Percentiles rank a stretch among this genome's conserved stretches.
phyloP scores from a whole-genome alignment of 805 yeast genomes.

The Spencermartinsiella europaea region DNA sequence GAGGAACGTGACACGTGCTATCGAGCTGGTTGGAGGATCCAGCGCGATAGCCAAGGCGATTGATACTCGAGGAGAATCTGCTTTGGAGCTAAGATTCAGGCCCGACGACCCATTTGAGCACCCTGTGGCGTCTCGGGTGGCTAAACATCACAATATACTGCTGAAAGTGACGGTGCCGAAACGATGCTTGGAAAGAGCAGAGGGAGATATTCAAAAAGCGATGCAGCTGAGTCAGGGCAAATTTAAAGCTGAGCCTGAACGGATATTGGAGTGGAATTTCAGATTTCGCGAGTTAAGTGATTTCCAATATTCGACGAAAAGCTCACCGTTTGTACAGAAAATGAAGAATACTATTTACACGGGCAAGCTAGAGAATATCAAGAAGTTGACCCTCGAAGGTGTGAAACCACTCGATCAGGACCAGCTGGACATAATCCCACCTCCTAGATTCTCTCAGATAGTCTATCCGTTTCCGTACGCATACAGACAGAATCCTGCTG shows the following conservation, averaged over 20 bases:
- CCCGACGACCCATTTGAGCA: slow-evolving; percentile 40
- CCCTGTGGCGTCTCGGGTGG: slow-evolving; percentile 39
- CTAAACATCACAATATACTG: slow-evolving; percentile 28
- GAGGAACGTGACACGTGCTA: slow-evolving; percentile 39
- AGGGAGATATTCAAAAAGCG: slow-evolving; percentile 51
- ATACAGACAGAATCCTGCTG: slow-evolving; percentile 67
- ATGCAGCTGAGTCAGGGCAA: slow-evolving; percentile 52
- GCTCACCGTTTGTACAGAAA: slow-evolving; percentile 45
- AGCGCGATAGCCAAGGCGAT: slow-evolving; percentile 35
- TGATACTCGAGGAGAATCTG: slow-evolving; percentile 6
- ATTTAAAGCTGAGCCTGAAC: slow-evolving; percentile 54
- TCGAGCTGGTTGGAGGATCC: slow-evolving; percentile 47
- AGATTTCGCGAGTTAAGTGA: slow-evolving; percentile 84
- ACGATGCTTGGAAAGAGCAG: slow-evolving; percentile 23
- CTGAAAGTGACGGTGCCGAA: slow-evolving; percentile 31
- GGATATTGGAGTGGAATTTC: slow-evolving; percentile 61
- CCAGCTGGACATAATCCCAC: slow-evolving; percentile 62
- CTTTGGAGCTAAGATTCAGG: slow-evolving; percentile 34
- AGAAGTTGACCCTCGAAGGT: slow-evolving; percentile 31
- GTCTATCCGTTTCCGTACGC: slow-evolving; percentile 73
- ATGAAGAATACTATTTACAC: slow-evolving; percentile 38
- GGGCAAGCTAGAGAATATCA: slow-evolving; percentile 41
- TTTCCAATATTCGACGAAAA: slow-evolving; percentile 66
- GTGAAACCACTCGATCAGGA: slow-evolving; percentile 25
- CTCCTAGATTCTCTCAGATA: slow-evolving; percentile 74